These are phyloP conservation scores for Sporothrix brasiliensis DNA, from an alignment of 2,329 filamentous ascomycete species.

Conservation along the genomic window DNA sequence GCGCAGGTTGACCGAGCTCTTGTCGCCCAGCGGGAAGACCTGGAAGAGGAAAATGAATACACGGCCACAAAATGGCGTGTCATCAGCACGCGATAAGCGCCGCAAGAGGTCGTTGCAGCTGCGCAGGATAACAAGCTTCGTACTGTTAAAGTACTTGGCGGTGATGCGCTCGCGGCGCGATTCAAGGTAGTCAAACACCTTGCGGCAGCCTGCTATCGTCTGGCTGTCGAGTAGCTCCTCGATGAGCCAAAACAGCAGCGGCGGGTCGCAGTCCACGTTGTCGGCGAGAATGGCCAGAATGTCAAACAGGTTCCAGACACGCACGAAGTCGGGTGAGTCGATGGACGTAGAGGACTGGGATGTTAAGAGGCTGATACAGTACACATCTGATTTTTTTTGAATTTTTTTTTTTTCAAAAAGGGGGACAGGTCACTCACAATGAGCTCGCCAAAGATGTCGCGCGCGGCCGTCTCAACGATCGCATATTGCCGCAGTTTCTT, in stretches of 20 bases:
- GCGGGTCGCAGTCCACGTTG: conserved; percentile 74
- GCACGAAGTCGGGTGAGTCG: conserved; percentile 74
- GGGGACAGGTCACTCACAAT: conserved; percentile 68
- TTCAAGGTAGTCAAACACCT: conserved; percentile 92
- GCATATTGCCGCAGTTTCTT: conserved; percentile 63
- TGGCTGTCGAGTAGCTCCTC: conserved; percentile 96
- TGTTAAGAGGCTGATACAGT: not conserved
- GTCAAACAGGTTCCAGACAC: conserved; percentile 92
- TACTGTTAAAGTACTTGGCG: conserved; percentile 76
- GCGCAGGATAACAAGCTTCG: conserved; percentile 85
- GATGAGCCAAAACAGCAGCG: conserved; percentile 83
- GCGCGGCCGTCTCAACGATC: conserved; percentile 80
- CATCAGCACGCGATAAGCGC: conserved; percentile 89
- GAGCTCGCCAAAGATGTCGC: conserved; percentile 76
- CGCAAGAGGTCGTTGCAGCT: conserved; percentile 95
- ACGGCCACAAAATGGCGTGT: conserved; percentile 94
- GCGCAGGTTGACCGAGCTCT: conserved; percentile 93
- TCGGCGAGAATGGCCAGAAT: conserved; percentile 88
- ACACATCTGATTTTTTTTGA: not conserved
- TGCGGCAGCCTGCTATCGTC: conserved; percentile 87
- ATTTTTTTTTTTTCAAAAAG: conserved; percentile 51
- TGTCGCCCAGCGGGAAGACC: conserved; percentile 93
- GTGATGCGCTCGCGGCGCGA: conserved; percentile 88
- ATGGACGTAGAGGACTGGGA: conserved; percentile 72
- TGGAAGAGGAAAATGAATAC: conserved; percentile 99